phyloP scores from a whole-genome alignment of 192 early-diverging fungal species.

The Dimargaris verticillata region DNA sequence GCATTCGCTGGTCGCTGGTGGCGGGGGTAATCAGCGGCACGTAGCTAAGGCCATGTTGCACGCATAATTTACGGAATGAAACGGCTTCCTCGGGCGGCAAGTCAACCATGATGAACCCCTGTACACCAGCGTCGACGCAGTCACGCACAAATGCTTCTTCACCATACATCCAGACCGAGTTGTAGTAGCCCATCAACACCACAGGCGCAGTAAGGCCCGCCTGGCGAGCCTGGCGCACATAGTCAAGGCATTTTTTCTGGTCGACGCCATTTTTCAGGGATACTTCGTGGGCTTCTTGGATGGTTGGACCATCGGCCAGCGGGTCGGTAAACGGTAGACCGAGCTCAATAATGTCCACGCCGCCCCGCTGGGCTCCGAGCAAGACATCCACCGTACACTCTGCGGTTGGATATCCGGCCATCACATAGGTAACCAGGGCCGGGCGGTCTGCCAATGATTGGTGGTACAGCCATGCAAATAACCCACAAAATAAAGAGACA shows the following conservation, averaged over 20 bases:
- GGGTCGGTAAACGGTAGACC: slow-evolving; percentile 98
- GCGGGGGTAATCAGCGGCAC: slow-evolving; percentile 87
- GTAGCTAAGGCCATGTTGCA: slow-evolving; percentile 58
- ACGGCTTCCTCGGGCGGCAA: slow-evolving; percentile 91
- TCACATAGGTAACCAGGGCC: slow-evolving; percentile 85
- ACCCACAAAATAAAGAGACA: neutral
- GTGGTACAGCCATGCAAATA: no score
- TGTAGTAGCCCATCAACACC: slow-evolving; percentile 98
- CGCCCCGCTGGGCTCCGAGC: slow-evolving; percentile 76
- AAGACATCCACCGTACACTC: slow-evolving; percentile 68
- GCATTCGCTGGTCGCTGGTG: slow-evolving; percentile 70
- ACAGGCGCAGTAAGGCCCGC: slow-evolving; percentile 77
- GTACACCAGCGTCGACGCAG: slow-evolving; percentile 69
- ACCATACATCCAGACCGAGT: slow-evolving; percentile 90
- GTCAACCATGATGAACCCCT: slow-evolving; percentile 96
- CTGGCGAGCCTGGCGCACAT: slow-evolving; percentile 62
- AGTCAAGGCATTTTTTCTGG: slow-evolving; percentile 61
- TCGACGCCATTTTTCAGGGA: slow-evolving; percentile 67
- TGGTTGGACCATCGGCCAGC: slow-evolving; percentile 90
- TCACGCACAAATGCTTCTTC: slow-evolving; percentile 71
- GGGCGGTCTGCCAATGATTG: slow-evolving; percentile 35
- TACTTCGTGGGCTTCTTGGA: slow-evolving; percentile 71
- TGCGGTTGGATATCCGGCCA: slow-evolving; percentile 76
- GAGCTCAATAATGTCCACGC: slow-evolving; percentile 89
- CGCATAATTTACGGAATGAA: slow-evolving; percentile 65